A percentile compares a stretch with the other conserved stretches of the same genome.
Evolutionary conservation across 768 basidiomycete genomes (phyloP).

Genomic region (Kwoniella dejecticola): DNA sequence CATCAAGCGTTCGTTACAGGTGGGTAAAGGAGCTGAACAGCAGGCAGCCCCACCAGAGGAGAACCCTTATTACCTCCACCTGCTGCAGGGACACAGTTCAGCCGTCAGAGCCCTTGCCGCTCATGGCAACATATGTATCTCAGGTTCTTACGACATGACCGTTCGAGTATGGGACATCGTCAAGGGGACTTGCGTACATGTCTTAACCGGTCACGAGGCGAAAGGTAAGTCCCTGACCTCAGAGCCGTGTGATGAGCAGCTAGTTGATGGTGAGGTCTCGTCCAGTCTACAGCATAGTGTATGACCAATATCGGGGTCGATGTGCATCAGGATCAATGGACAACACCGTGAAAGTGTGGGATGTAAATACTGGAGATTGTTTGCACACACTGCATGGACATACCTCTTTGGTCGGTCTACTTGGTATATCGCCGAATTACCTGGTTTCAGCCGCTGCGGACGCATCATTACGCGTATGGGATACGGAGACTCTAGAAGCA

Average conservation of each 20-base stretch:
- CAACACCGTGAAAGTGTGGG: slow-evolving; percentile 94
- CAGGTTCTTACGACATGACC: slow-evolving; percentile 93
- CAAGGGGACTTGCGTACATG: slow-evolving; percentile 76
- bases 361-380: slow-evolving; percentile 76
- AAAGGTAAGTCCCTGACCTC: slow-evolving; percentile 65
- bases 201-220: slow-evolving; percentile 82
- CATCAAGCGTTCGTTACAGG: not conserved
- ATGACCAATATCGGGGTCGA: slow-evolving; percentile 80
- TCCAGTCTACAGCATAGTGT: slow-evolving; percentile 92
- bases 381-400: slow-evolving; percentile 83
- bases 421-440: slow-evolving; percentile 83
- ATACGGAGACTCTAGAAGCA: slow-evolving; percentile 77
- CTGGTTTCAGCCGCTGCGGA: slow-evolving; percentile 97
- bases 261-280: too few species aligned
- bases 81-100: slow-evolving; percentile 84
- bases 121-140: slow-evolving; percentile 83
- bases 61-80: slow-evolving; percentile 87
- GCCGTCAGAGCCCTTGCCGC: slow-evolving; percentile 92
- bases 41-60: slow-evolving; percentile 50
- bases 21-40: not conserved
- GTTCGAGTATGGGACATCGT: slow-evolving; percentile 95
- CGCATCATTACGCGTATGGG: slow-evolving; percentile 91
- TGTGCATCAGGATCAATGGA: slow-evolving; percentile 99
- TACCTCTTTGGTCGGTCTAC: slow-evolving; percentile 88
- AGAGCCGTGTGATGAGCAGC: too few species aligned